Evolutionary conservation across 164 flowering plant genomes (phyloP), one percentile per base, ranked within the genome.

Genomic region (Vitis rotundifolia): DNA sequence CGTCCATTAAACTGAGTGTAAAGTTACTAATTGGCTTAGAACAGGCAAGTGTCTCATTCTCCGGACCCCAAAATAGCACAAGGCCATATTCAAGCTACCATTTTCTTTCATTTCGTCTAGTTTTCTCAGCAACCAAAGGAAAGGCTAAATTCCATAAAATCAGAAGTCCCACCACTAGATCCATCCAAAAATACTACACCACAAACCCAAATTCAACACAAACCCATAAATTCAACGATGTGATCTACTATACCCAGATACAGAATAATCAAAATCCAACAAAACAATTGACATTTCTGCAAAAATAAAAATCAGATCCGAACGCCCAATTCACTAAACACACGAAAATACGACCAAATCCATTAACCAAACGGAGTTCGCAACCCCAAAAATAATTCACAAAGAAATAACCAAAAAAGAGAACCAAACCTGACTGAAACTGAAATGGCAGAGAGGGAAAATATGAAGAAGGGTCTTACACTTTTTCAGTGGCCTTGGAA

Each of bases 241-340:
- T 48, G 70, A 78, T 71, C 77, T 57, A 71, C 49, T 37, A 29
- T 1, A 59, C 50, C 51, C 66, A 52, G 64, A 62, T 28, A 28
- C 59, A 28, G 11, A 71, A 60, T 49, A 12, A 37, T 56, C 52
- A 57, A 9, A 52, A 51, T 62, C 69, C 47, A 63, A 49, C 66
- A 1, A 15, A 48, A 61, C 28, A 47, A 69, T 52, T n/a, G 56
- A 73, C 28, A 18, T 14, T 44, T 19, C 18, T 5, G 48, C 19
- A 59, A 5, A 52, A n/a, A 61, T 12, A 6, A 15, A 3, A 9
- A 58, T 56, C 72, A 66, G 80, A 80, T 80, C 79, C 58, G 67
- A 70, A 61, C 2, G 72, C 71, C 71, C 54, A 68, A 47, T 2
- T 52, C 0, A 44, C 6, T 37, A 51, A 63, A 29, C 49, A 54